phyloP scores from a whole-genome alignment of 345 rosid species.

The Rhodamnia argentea region DNA sequence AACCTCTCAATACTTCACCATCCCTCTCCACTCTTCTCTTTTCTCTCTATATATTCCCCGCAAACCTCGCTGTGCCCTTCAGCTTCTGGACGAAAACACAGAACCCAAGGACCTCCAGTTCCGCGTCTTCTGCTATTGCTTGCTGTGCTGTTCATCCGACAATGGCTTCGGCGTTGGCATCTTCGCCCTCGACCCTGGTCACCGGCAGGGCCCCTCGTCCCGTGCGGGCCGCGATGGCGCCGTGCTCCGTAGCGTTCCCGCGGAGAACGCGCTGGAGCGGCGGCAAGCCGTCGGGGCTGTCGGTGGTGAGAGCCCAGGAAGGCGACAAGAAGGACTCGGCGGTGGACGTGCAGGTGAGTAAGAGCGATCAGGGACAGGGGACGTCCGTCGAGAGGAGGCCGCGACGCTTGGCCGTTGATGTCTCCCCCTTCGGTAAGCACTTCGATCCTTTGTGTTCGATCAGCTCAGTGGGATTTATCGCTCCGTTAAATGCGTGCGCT shows the following conservation, averaged over 20 bases:
- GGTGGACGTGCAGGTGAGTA: conserved; percentile 38
- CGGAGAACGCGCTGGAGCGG: background rate
- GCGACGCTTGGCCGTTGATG: conserved; percentile 27
- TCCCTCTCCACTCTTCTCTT: background rate
- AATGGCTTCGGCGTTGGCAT: background rate
- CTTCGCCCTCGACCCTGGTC: background rate
- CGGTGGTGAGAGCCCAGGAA: conserved; percentile 22
- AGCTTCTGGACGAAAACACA: background rate
- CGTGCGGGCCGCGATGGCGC: background rate
- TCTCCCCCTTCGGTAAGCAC: conserved; percentile 54
- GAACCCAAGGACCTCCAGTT: background rate
- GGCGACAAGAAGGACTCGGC: conserved; percentile 30
- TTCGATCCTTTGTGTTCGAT: background rate
- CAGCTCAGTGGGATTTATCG: background rate
- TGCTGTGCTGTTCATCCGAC: background rate
- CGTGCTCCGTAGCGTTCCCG: conserved; percentile 21
- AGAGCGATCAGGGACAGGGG: conserved; percentile 22
- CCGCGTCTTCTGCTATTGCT: conserved; percentile 15
- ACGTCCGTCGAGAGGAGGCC: conserved; percentile 37
- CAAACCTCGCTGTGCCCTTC: background rate
- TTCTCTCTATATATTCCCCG: background rate
- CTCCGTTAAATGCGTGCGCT: background rate
- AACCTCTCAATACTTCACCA: conserved; percentile 10
- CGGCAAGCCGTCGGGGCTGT: background rate
- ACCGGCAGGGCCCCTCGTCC: background rate